phyloP scores from a whole-genome alignment of 73 alveolate species.

The Paramecium biaurelia region DNA sequence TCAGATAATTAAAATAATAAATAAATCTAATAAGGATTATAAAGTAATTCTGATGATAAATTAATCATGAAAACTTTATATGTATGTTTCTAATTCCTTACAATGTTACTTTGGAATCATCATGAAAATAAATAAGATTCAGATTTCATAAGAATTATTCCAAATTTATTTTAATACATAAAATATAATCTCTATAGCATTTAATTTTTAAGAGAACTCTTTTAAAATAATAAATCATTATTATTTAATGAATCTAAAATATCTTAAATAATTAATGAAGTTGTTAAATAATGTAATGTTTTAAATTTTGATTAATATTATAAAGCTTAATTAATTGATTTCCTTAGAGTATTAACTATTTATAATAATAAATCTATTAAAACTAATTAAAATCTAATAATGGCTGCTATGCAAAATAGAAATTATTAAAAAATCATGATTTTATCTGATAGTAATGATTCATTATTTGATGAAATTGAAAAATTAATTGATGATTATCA shows the following conservation, averaged over 20 bases:
- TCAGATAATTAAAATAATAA: not conserved
- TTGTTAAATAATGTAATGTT: not conserved
- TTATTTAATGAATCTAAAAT: not conserved
- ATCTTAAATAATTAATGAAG: not conserved
- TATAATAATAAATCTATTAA: conserved; percentile 12
- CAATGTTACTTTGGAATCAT: conserved; percentile 38
- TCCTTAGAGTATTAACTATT: not conserved
- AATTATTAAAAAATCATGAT: not conserved
- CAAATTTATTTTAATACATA: not conserved
- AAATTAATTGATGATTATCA: conserved; percentile 3
- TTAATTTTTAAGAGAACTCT: conserved; percentile 26
- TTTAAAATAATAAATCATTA: conserved; percentile 6
- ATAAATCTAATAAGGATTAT: not conserved
- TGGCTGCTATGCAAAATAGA: conserved; percentile 4
- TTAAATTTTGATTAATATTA: not conserved
- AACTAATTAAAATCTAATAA: not conserved
- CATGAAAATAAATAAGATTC: conserved; percentile 32
- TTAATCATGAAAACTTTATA: not conserved
- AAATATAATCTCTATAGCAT: not conserved
- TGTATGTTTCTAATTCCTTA: not conserved
- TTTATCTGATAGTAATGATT: not conserved
- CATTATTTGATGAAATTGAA: not conserved
- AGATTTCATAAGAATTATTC: not conserved
- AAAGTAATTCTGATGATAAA: not conserved
- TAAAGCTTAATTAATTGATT: conserved; percentile 26